These are phyloP conservation scores for Bullera alba DNA, from an alignment of 768 basidiomycete species.

Conservation along the genomic window DNA sequence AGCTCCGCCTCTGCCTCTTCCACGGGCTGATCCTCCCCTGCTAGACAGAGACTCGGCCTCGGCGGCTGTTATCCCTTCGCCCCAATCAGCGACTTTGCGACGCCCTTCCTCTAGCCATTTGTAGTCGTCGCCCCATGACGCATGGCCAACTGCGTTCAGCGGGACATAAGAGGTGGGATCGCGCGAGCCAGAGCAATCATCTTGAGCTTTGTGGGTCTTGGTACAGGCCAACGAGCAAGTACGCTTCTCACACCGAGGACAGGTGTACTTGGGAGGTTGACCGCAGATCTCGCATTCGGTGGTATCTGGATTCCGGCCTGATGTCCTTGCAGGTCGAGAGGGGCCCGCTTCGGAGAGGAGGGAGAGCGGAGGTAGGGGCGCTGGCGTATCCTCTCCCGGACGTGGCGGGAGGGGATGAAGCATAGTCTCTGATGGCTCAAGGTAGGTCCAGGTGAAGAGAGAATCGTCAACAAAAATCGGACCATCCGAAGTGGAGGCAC, in stretches of 20 bases:
- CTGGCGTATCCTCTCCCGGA: neutral
- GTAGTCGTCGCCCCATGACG: slow-evolving; percentile 84
- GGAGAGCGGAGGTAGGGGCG: neutral
- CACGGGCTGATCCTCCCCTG: slow-evolving; percentile 31
- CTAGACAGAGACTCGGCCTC: slow-evolving; percentile 14
- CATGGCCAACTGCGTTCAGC: slow-evolving; percentile 78
- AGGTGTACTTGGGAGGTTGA: slow-evolving; percentile 39
- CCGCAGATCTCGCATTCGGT: slow-evolving; percentile 23
- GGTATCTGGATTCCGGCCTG: no score
- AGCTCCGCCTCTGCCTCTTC: slow-evolving; percentile 58
- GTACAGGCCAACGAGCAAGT: slow-evolving; percentile 42
- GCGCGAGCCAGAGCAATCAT: slow-evolving; percentile 28
- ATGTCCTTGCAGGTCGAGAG: no score
- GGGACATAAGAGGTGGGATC: slow-evolving; percentile 46
- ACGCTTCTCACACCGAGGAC: slow-evolving; percentile 33
- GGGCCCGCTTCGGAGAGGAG: no score
- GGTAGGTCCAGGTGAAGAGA: neutral
- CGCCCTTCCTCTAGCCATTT: slow-evolving; percentile 75
- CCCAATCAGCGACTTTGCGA: slow-evolving; percentile 67
- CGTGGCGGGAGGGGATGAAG: neutral
- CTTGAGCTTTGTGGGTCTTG: slow-evolving; percentile 30
- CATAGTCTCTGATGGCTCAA: neutral
- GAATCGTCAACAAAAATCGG: neutral
- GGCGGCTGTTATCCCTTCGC: slow-evolving; percentile 26
- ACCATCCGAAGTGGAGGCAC: no score